Percentiles rank a stretch among this genome's conserved stretches.
phyloP scores from a whole-genome alignment of 768 basidiomycete genomes.

The Lactifluus pinguis region DNA sequence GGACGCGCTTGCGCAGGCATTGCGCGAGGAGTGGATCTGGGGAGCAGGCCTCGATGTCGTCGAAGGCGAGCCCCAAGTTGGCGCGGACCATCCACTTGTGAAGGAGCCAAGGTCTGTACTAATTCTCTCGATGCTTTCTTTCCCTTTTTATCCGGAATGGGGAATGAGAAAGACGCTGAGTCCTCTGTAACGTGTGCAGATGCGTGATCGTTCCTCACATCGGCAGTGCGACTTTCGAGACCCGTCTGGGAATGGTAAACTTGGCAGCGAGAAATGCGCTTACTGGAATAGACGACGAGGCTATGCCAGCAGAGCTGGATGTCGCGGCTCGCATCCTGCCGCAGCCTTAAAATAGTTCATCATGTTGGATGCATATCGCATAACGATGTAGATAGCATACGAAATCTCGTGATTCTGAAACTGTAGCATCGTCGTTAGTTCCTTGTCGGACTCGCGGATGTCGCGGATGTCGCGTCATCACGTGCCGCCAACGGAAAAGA shows the following conservation, averaged over 20 bases:
- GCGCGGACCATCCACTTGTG: slow-evolving; percentile 68
- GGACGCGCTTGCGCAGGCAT: slow-evolving; percentile 73
- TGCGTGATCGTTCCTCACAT: slow-evolving; percentile 85
- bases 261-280: slow-evolving; percentile 64
- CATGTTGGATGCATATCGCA: background rate
- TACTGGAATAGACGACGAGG: slow-evolving; percentile 40
- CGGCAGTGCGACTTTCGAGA: slow-evolving; percentile 82
- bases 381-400: background rate
- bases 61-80: slow-evolving; percentile 79
- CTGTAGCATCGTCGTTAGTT: no score
- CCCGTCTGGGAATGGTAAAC: slow-evolving; percentile 72
- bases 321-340: slow-evolving; percentile 2
- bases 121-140: no score
- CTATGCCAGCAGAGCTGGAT: slow-evolving; percentile 48
- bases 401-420: background rate
- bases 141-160: background rate
- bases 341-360: background rate
- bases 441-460: no score
- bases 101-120: slow-evolving; percentile 55
- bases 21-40: slow-evolving; percentile 74
- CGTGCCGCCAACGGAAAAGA: no score
- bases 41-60: slow-evolving; percentile 93
- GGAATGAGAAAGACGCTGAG: background rate
- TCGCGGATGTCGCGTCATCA: no score
- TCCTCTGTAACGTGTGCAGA: slow-evolving; percentile 30